These are phyloP conservation scores for Hypoxylon trugodes DNA, from an alignment of 495 filamentous ascomycete genomes.

Conservation along the genomic window DNA sequence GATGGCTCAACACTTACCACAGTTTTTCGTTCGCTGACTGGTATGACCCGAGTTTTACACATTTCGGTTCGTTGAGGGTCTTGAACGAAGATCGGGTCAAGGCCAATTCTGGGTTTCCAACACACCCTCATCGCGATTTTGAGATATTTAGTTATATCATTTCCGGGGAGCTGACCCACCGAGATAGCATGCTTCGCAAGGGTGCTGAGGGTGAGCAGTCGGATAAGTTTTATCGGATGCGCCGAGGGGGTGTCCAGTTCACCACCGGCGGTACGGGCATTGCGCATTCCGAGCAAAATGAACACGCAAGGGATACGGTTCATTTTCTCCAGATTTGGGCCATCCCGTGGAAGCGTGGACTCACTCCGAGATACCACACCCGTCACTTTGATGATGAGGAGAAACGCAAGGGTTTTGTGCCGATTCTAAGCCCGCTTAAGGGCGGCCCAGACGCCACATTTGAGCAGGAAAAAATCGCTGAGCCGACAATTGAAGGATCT, in stretches of 20 bases:
- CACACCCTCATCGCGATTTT: conserved; percentile 81
- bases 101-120: conserved; percentile 73
- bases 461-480: conserved; percentile 66
- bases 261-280: conserved; percentile 82
- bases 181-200: conserved; percentile 74
- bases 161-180: conserved; percentile 80
- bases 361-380: conserved; percentile 76
- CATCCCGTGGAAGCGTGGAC: conserved; percentile 70
- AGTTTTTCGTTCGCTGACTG: conserved; percentile 82
- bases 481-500: conserved; percentile 63
- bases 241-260: conserved; percentile 82
- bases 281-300: conserved; percentile 79
- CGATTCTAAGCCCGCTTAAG: conserved; percentile 75
- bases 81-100: conserved; percentile 85
- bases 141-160: conserved; percentile 88
- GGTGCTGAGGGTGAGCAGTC: conserved; percentile 59
- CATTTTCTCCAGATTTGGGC: conserved; percentile 89
- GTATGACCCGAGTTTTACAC: conserved; percentile 68
- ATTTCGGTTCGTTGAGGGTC: conserved; percentile 76
- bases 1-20: conserved; percentile 86
- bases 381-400: conserved; percentile 70
- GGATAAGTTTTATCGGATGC: conserved; percentile 74
- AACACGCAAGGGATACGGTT: conserved; percentile 67
- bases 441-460: conserved; percentile 65
- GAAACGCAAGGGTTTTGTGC: conserved; percentile 72